Base-by-base conservation (phyloP, 2,329 filamentous ascomycete species). In the Colletotrichum neosansevieriae region DNA sequence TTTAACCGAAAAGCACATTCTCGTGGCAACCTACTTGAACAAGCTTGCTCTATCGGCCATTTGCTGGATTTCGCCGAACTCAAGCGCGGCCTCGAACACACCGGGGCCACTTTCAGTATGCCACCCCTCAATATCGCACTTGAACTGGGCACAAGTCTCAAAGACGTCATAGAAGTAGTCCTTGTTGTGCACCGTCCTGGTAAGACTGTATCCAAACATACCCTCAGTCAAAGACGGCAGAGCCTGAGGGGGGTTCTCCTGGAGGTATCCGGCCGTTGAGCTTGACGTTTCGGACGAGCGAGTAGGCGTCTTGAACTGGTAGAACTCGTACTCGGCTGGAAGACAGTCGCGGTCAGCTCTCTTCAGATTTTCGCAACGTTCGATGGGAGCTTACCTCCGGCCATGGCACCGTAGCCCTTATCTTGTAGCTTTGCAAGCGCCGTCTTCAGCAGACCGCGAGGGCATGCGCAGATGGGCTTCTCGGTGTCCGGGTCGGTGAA, bases 171-270 rank as follows among this genome's bases (percentile, higher is more conserved):
- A 97, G 81, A 92, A 98, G 82, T 95, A 97, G 47, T 96, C 93
- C 79, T 97, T 90, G 79, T 97, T 97, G 76, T 97, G 93, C 1
- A 94, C 88, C 0, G 94, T 92, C 21, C 94, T 86, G 10, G 93
- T 97, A 72, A 97, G 83, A 71, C 93, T 96, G 83, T 98, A 98
- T 67, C 94, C 94, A 75, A 97, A 97, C 94, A 97, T 97, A 75
- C 94, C 94, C 76, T 97, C 93, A 9, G 94, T 97, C 58, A 98
- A 82, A 24, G 92, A 84, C 0, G 93, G 93, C 9, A 97, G 86
- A n/a, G 89, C 79, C 56, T 91, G 83, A 13, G 92, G 89, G 0
- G 92, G 87, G 77, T 97, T 94, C 6, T 91, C 83, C 74, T 88
- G 86, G 42, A 97, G 87, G 78, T 92, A 97, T 7, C 86, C 81